Conservation (phyloP, 441 rosid genomes). For the Populus tomentosa region DNA sequence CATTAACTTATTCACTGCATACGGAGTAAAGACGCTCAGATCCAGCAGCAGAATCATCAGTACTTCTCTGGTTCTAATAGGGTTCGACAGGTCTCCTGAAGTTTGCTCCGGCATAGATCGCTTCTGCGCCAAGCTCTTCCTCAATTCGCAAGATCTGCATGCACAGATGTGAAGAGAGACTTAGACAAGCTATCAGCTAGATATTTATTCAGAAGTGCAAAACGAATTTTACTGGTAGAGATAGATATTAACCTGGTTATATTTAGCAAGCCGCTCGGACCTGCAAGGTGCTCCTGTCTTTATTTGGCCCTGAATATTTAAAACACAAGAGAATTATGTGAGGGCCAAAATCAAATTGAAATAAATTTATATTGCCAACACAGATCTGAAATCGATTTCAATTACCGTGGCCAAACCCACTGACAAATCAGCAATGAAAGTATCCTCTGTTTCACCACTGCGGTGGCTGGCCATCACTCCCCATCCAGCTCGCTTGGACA, state of each 20-base stretch:
- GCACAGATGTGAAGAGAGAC: background rate
- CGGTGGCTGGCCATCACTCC: constrained; percentile 99
- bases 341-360: constrained; percentile 4
- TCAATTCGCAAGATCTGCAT: constrained; percentile 82
- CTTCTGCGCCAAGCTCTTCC: constrained; percentile 89
- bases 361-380: background rate
- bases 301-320: constrained; percentile 74
- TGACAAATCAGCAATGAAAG: constrained; percentile 91
- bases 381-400: background rate
- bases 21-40: background rate
- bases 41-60: background rate
- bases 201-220: background rate
- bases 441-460: constrained; percentile 99
- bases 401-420: constrained; percentile 95
- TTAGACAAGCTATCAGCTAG: background rate
- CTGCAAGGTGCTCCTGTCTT: constrained; percentile 99
- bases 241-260: constrained; percentile 63
- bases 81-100: constrained; percentile 79
- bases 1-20: constrained; percentile 20
- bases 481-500: constrained; percentile 97
- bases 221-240: background rate
- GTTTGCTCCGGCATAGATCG: constrained; percentile 77
- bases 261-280: constrained; percentile 95
- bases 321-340: background rate
- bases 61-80: constrained; percentile 16